Evolutionary conservation across 257 asterid species (phyloP).

Genomic region (Primulina huaijiensis): DNA sequence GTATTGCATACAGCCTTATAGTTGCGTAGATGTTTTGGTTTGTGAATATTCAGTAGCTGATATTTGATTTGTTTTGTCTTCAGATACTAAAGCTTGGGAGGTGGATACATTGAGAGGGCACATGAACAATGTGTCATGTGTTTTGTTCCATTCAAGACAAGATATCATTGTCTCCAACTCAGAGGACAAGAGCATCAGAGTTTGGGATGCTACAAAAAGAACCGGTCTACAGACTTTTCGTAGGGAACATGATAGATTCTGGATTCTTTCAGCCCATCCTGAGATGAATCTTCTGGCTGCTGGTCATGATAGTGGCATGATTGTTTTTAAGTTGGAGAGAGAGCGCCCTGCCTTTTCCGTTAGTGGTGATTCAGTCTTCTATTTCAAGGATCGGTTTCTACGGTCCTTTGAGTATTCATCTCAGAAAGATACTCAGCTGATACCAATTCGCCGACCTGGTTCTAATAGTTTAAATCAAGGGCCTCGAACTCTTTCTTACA

Average conservation of each 20-base stretch:
- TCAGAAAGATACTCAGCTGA: constrained; percentile 83
- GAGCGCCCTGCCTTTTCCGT: constrained; percentile 94
- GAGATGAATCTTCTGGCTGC: constrained; percentile 99
- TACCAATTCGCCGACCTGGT: constrained; percentile 93
- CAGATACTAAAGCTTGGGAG: constrained; percentile 99
- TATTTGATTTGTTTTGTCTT: constrained; percentile 18
- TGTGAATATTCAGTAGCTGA: constrained; percentile 10
- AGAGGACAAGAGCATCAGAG: constrained; percentile 95
- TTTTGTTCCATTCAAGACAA: constrained; percentile 79
- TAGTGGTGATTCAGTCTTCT: constrained; percentile 73
- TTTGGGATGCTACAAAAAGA: constrained; percentile 98
- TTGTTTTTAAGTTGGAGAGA: constrained; percentile 96
- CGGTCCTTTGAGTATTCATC: constrained; percentile 82
- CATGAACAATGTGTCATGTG: constrained; percentile 96
- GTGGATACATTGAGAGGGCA: constrained; percentile 99
- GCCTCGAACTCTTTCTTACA: constrained; percentile 81
- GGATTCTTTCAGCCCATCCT: constrained; percentile 96
- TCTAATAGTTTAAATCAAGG: constrained; percentile 81
- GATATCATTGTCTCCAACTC: constrained; percentile 94
- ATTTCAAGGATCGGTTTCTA: constrained; percentile 81
- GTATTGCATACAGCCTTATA: background rate
- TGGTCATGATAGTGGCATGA: constrained; percentile 99
- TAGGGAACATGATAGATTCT: constrained; percentile 97
- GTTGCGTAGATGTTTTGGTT: background rate
- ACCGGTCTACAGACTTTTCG: constrained; percentile 97